These are phyloP conservation scores for Maudiozyma turicensis DNA, from an alignment of 805 yeast species.

Conservation along the genomic window DNA sequence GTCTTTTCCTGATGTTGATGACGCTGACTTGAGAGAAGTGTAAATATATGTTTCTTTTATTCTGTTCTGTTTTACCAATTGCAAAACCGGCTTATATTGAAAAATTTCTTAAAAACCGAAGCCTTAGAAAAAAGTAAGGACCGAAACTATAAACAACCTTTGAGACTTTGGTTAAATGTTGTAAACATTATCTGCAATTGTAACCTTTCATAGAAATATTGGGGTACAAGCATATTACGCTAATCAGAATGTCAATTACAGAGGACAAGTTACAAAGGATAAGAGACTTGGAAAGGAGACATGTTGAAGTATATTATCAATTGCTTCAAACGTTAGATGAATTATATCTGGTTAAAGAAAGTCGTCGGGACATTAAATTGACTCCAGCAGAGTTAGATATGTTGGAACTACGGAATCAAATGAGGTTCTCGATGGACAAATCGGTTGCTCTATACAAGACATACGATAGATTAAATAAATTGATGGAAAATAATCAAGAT, in stretches of 20 bases:
- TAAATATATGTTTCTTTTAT: too few species aligned
- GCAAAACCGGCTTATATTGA: too few species aligned
- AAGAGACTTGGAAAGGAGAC: slow-evolving; percentile 19
- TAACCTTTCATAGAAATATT: too few species aligned
- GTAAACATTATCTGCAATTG: neutral
- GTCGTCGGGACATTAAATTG: neutral
- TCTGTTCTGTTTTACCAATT: too few species aligned
- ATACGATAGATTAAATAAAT: slow-evolving; percentile 7
- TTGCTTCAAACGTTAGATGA: slow-evolving; percentile 28
- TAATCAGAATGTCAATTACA: slow-evolving; percentile 1
- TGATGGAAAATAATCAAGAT: neutral
- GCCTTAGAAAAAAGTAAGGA: too few species aligned
- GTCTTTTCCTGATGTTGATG: too few species aligned
- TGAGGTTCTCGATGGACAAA: slow-evolving; percentile 20
- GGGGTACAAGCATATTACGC: too few species aligned
- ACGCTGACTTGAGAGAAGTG: too few species aligned
- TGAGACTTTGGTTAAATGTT: neutral
- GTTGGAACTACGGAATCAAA: slow-evolving; percentile 12
- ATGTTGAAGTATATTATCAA: slow-evolving; percentile 27
- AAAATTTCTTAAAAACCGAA: too few species aligned
- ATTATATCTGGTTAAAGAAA: slow-evolving; percentile 18
- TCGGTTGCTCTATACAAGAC: slow-evolving; percentile 15
- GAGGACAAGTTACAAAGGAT: slow-evolving; percentile 8
- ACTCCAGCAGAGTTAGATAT: neutral
- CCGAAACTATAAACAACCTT: too few species aligned